Evolutionary conservation across 1,284 basidiomycete species (phyloP).

Genomic region (Leccinum olivaceoglutinosum): DNA sequence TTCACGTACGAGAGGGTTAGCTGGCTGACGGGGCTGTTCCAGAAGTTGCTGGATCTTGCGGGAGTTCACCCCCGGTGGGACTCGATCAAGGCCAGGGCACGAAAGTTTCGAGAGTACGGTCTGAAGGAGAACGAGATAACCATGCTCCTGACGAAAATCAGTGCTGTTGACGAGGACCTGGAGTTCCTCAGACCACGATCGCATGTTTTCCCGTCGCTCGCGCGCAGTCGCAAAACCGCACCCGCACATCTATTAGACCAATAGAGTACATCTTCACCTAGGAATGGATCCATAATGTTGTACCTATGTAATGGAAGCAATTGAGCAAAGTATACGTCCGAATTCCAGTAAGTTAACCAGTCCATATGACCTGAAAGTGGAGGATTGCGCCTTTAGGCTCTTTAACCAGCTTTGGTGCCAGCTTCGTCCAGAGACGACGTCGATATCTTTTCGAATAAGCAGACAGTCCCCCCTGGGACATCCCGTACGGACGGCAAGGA

Average conservation of each 20-base stretch:
- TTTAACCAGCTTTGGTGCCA: background rate
- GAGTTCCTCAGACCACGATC: slow-evolving; percentile 12
- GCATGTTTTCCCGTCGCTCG: slow-evolving; percentile 5
- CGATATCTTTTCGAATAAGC: slow-evolving; percentile 59
- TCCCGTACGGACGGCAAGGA: slow-evolving; percentile 33
- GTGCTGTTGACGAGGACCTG: slow-evolving; percentile 21
- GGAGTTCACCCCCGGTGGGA: slow-evolving; percentile 22
- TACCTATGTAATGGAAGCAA: slow-evolving; percentile 4
- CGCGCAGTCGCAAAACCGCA: slow-evolving; percentile 12
- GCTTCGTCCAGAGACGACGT: slow-evolving; percentile 15
- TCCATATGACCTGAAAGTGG: background rate
- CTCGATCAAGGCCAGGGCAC: slow-evolving; percentile 22
- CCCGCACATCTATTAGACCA: slow-evolving; percentile 5
- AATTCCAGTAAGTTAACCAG: background rate
- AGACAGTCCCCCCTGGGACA: slow-evolving; percentile 62
- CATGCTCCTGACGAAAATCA: slow-evolving; percentile 19
- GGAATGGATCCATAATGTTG: slow-evolving; percentile 7
- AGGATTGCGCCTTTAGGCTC: slow-evolving; percentile 5
- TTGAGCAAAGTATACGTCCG: background rate
- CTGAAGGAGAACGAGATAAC: slow-evolving; percentile 23
- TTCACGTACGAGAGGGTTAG: slow-evolving; percentile 23
- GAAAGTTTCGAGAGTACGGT: slow-evolving; percentile 28
- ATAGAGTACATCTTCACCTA: slow-evolving; percentile 6
- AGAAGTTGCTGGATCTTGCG: slow-evolving; percentile 22
- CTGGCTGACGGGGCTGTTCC: slow-evolving; percentile 25